Percentiles rank a stretch among this genome's conserved stretches.
Evolutionary conservation across 306 rosid species (phyloP).

Genomic region (Quercus alba): DNA sequence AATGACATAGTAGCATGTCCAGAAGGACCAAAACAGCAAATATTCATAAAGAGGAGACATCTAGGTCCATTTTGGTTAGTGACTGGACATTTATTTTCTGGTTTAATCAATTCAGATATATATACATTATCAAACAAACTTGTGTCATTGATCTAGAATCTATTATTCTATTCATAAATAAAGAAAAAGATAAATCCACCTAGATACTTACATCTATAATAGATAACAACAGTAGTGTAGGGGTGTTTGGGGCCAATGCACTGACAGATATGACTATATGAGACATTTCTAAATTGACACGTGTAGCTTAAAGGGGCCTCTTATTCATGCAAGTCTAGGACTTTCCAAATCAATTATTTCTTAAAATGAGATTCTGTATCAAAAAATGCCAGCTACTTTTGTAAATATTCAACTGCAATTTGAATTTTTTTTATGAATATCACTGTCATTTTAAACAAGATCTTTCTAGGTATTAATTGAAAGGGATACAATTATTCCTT

Average conservation of each 20-base stretch:
- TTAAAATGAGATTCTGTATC: background rate
- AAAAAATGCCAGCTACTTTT: background rate
- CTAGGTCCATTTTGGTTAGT: background rate
- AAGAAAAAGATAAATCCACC: background rate
- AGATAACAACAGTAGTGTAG: background rate
- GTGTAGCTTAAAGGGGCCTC: background rate
- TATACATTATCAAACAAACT: background rate
- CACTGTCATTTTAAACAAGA: background rate
- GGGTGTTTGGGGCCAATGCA: background rate
- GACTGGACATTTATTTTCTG: background rate
- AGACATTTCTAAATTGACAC: background rate
- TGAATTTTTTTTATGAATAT: background rate
- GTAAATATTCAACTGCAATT: background rate
- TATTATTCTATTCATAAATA: background rate
- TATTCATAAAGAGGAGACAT: background rate
- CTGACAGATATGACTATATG: background rate
- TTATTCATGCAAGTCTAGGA: background rate
- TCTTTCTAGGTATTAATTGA: background rate
- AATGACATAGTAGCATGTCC: background rate
- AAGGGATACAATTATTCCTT: background rate
- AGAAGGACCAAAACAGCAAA: constrained; percentile 5
- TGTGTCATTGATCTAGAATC: background rate
- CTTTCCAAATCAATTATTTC: background rate
- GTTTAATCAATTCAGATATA: background rate
- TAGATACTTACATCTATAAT: background rate